Evolutionary conservation across 768 basidiomycete species (phyloP).

Genomic region (Hypholoma sublateritium): DNA sequence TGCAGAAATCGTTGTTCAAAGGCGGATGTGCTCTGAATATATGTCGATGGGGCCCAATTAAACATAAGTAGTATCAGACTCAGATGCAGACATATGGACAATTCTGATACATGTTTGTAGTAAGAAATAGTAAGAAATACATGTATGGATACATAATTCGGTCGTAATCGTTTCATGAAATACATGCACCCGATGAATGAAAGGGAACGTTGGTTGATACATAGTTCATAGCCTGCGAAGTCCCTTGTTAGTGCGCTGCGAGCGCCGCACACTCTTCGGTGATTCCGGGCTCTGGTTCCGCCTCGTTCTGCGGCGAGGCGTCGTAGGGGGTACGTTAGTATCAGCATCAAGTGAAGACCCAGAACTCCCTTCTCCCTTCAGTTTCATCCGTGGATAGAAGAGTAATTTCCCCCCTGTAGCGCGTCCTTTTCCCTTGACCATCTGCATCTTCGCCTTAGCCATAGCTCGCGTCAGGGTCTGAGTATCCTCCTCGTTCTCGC

Average conservation of each 20-base stretch:
- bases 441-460: neutral
- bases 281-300: neutral
- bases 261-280: neutral
- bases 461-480: neutral
- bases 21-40: too few species aligned
- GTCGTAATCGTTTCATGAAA: too few species aligned
- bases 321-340: neutral
- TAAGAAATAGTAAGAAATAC: too few species aligned
- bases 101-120: too few species aligned
- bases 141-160: too few species aligned
- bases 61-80: too few species aligned
- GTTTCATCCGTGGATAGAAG: neutral
- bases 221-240: neutral
- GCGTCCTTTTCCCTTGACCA: neutral
- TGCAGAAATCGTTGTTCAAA: too few species aligned
- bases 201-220: neutral
- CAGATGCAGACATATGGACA: too few species aligned
- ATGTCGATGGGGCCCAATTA: too few species aligned
- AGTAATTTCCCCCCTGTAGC: neutral
- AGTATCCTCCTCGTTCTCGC: neutral
- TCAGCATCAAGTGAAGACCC: neutral
- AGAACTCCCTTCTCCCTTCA: neutral
- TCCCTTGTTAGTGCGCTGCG: neutral
- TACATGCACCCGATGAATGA: too few species aligned
- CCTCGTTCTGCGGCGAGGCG: neutral